Evolutionary conservation across 2,329 filamentous ascomycete genomes (phyloP).

Genomic region (Beauveria varroae): DNA sequence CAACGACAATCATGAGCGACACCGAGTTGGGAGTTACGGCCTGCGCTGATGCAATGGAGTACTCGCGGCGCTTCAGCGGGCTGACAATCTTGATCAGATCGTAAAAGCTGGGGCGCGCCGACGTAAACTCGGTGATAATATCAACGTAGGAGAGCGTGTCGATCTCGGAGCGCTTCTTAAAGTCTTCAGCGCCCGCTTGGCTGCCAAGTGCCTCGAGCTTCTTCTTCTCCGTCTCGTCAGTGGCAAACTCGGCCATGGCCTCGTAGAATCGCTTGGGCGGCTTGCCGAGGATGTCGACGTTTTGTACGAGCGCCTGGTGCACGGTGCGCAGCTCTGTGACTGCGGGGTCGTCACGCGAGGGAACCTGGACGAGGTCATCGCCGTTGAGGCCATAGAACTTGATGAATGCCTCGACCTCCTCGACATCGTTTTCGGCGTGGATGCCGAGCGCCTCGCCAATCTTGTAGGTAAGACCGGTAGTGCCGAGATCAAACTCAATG

Average conservation of each 20-base stretch:
- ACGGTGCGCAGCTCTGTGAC: constrained; percentile 83
- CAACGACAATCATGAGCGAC: constrained; percentile 91
- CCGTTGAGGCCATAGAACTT: constrained; percentile 78
- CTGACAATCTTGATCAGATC: constrained; percentile 81
- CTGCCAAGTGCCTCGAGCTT: constrained; percentile 70
- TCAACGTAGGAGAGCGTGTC: constrained; percentile 91
- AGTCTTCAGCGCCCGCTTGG: constrained; percentile 75
- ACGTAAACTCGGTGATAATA: constrained; percentile 79
- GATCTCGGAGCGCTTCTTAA: constrained; percentile 85
- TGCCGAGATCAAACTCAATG: constrained; percentile 93
- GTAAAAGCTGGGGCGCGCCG: constrained; percentile 80
- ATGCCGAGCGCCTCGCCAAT: constrained; percentile 97
- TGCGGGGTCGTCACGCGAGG: constrained; percentile 67
- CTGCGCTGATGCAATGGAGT: constrained; percentile 97
- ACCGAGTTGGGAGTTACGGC: constrained; percentile 87
- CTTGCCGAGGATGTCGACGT: constrained; percentile 93
- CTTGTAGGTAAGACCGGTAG: constrained; percentile 88
- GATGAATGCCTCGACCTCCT: constrained; percentile 78
- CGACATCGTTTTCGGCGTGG: constrained; percentile 85
- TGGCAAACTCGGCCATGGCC: constrained; percentile 75
- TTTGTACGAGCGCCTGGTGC: constrained; percentile 84
- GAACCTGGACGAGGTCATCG: constrained; percentile 82
- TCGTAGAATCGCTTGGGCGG: constrained; percentile 99
- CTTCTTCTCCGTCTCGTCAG: constrained; percentile 73
- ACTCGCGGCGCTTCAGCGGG: constrained; percentile 93